phyloP scores from a whole-genome alignment of 1,139 yeast genomes.

The Saccharomyces hybrid region DNA sequence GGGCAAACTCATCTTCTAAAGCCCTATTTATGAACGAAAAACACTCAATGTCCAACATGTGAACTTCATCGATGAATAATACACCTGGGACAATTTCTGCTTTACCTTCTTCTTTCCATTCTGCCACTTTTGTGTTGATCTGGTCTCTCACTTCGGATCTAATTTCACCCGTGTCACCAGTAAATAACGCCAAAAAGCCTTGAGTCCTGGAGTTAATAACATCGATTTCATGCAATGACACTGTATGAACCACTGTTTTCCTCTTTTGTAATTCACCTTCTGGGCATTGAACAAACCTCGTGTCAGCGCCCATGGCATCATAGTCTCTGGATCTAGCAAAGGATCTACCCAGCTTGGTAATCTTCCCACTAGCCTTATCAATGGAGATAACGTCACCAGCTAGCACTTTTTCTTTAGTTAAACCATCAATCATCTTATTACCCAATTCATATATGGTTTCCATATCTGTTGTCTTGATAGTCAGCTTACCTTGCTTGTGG shows the following conservation, averaged over 20 bases:
- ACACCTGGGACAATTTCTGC: slow-evolving; percentile 99
- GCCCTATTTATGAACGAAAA: slow-evolving; percentile 94
- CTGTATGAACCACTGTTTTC: slow-evolving; percentile 92
- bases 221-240: slow-evolving; percentile 93
- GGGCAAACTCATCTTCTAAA: slow-evolving; percentile 91
- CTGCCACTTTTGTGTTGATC: slow-evolving; percentile 92
- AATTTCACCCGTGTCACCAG: slow-evolving; percentile 97
- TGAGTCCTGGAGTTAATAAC: slow-evolving; percentile 97
- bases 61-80: slow-evolving; percentile 94
- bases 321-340: slow-evolving; percentile 94
- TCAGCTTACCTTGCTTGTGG: slow-evolving; percentile 93
- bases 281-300: slow-evolving; percentile 95
- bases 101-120: slow-evolving; percentile 99
- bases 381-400: slow-evolving; percentile 97
- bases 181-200: slow-evolving; percentile 90
- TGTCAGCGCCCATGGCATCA: slow-evolving; percentile 99
- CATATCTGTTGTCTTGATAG: slow-evolving; percentile 97
- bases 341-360: slow-evolving; percentile 89
- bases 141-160: slow-evolving; percentile 94
- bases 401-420: slow-evolving; percentile 87
- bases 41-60: slow-evolving; percentile 96
- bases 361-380: slow-evolving; percentile 92
- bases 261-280: slow-evolving; percentile 97
- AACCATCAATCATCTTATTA: slow-evolving; percentile 92
- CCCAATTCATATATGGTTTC: slow-evolving; percentile 97